These are phyloP conservation scores for Eucalyptus caleyi DNA, from an alignment of 345 rosid genomes.

Conservation along the genomic window DNA sequence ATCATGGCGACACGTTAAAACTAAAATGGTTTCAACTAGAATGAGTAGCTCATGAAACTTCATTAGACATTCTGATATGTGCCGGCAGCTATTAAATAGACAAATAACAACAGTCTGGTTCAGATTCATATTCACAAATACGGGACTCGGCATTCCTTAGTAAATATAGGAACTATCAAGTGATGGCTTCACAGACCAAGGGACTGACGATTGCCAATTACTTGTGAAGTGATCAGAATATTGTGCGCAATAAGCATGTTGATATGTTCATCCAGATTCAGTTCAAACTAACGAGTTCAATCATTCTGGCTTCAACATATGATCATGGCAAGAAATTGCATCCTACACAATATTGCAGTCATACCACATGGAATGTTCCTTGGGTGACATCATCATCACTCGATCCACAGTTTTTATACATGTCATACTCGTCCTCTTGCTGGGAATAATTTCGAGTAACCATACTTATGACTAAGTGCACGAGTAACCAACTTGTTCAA, in stretches of 20 bases:
- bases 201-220: not conserved
- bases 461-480: not conserved
- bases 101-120: not conserved
- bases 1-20: not conserved
- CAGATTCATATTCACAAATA: not conserved
- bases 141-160: not conserved
- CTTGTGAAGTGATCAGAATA: not conserved
- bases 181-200: not conserved
- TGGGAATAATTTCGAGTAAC: not conserved
- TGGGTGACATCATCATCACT: not conserved
- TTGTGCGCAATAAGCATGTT: not conserved
- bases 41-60: not conserved
- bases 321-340: not conserved
- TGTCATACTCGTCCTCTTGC: not conserved
- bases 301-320: not conserved
- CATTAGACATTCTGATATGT: not conserved
- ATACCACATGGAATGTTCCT: not conserved
- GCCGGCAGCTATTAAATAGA: not conserved
- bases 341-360: not conserved
- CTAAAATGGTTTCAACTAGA: not conserved
- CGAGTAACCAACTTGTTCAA: not conserved
- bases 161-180: not conserved
- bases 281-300: not conserved
- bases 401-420: not conserved
- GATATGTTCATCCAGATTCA: not conserved